Evolutionary conservation across 108 stramenopile genomes (phyloP).

Genomic region (Cyclotella kingstonii): DNA sequence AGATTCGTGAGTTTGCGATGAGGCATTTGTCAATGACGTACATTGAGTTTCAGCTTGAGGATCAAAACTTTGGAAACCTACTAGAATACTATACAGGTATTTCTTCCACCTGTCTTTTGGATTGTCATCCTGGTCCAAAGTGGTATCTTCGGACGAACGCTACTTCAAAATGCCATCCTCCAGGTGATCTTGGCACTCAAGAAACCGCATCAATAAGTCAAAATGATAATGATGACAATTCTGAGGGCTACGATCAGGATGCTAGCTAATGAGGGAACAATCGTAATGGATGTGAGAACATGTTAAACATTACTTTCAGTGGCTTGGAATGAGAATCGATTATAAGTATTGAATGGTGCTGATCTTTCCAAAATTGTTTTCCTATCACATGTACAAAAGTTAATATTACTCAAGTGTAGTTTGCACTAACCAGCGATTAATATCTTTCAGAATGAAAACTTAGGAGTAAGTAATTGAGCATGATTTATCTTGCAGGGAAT

Average conservation of each 20-base stretch:
- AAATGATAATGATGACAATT: conserved; percentile 1
- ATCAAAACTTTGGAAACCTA: conserved; percentile 24
- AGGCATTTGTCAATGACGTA: conserved; percentile 50
- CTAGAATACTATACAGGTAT: conserved; percentile 48
- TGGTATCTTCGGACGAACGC: conserved; percentile 30
- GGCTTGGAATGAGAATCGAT: too few relatives aligned
- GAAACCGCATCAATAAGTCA: background rate
- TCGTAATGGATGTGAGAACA: too few relatives aligned
- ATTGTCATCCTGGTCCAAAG: conserved; percentile 42
- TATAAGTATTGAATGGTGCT: too few relatives aligned
- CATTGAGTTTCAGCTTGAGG: conserved; percentile 50
- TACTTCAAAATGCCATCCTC: conserved; percentile 34
- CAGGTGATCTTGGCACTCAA: conserved; percentile 8
- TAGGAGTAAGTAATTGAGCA: too few relatives aligned
- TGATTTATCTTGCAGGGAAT: too few relatives aligned
- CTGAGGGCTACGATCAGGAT: background rate
- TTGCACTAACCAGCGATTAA: too few relatives aligned
- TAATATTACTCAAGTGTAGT: too few relatives aligned
- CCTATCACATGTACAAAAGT: too few relatives aligned
- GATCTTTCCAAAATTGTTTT: too few relatives aligned
- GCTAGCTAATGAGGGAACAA: too few relatives aligned
- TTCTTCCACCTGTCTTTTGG: conserved; percentile 30
- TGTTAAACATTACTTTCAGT: too few relatives aligned
- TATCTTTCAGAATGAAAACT: too few relatives aligned
- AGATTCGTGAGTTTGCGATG: conserved; percentile 52